phyloP scores from a whole-genome alignment of 805 yeast genomes.

The Zygosaccharomyces pseudorouxii region DNA sequence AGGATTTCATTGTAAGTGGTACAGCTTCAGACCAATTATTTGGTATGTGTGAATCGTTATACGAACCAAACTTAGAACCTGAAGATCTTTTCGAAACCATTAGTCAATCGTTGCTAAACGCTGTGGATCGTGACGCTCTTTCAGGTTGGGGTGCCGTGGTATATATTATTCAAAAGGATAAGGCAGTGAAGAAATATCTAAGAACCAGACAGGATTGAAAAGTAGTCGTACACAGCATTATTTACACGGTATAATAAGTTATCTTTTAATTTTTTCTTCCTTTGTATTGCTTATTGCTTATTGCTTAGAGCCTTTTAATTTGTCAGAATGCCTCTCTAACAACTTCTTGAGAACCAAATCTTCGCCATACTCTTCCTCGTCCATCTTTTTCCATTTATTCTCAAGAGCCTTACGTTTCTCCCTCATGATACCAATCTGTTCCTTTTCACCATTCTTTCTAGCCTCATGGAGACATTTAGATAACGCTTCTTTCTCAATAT shows the following conservation, averaged over 20 bases:
- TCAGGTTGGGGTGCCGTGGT: constrained; percentile 99
- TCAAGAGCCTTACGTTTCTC: constrained; percentile 53
- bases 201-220: constrained; percentile 90
- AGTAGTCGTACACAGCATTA: constrained; percentile 6
- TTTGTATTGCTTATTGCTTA: neutral
- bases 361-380: constrained; percentile 79
- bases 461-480: constrained; percentile 76
- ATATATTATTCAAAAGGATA: constrained; percentile 85
- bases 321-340: constrained; percentile 48
- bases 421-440: constrained; percentile 46
- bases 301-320: constrained; percentile 8
- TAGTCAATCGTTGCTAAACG: constrained; percentile 87
- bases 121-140: constrained; percentile 94
- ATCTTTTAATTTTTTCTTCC: neutral
- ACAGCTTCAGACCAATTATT: constrained; percentile 95
- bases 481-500: constrained; percentile 75
- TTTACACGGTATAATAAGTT: constrained; percentile 4
- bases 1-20: constrained; percentile 92
- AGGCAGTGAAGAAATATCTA: constrained; percentile 79
- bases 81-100: constrained; percentile 95
- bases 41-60: constrained; percentile 97
- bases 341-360: constrained; percentile 64
- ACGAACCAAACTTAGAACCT: constrained; percentile 89
- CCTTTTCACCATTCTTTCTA: constrained; percentile 58
- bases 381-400: constrained; percentile 52